A percentile compares a stretch with the other conserved stretches of the same genome.
phyloP scores from a whole-genome alignment of 305 asterid species.

The Plantago coronopus region DNA sequence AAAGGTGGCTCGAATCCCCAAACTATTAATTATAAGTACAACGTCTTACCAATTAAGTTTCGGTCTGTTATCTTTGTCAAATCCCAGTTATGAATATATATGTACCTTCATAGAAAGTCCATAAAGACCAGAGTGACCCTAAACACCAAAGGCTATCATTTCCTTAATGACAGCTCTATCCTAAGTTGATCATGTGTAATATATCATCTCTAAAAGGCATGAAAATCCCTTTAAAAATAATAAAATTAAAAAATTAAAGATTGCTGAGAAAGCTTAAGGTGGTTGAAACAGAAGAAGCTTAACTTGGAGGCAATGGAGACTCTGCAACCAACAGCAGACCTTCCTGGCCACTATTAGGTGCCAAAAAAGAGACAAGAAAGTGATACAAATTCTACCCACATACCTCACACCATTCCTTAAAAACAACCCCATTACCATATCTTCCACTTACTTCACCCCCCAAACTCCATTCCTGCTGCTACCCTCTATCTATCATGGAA shows the following conservation, averaged over 20 bases:
- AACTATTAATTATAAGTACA: no score
- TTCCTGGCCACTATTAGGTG: constrained; percentile 48
- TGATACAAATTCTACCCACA: constrained; percentile 33
- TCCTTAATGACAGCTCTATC: not conserved
- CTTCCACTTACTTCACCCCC: constrained; percentile 32
- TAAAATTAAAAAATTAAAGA: not conserved
- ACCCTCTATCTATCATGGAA: constrained; percentile 50
- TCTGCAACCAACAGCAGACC: constrained; percentile 69
- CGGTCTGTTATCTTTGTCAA: no score
- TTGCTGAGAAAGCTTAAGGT: constrained; percentile 23
- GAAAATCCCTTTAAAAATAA: not conserved
- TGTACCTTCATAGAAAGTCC: no score
- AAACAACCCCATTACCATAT: constrained; percentile 40
- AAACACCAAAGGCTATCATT: not conserved
- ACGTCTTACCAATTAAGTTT: no score
- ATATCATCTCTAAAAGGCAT: not conserved
- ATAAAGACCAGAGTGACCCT: no score
- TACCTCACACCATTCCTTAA: constrained; percentile 29
- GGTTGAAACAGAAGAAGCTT: constrained; percentile 75
- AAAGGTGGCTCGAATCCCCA: no score
- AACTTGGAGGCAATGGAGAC: constrained; percentile 98
- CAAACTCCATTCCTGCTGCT: constrained; percentile 18
- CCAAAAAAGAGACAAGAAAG: constrained; percentile 26
- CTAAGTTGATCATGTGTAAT: constrained; percentile 6
- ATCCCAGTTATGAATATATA: no score